These are phyloP conservation scores for Plectosphaerella plurivora DNA, from an alignment of 2,329 filamentous ascomycete species.

Conservation along the genomic window DNA sequence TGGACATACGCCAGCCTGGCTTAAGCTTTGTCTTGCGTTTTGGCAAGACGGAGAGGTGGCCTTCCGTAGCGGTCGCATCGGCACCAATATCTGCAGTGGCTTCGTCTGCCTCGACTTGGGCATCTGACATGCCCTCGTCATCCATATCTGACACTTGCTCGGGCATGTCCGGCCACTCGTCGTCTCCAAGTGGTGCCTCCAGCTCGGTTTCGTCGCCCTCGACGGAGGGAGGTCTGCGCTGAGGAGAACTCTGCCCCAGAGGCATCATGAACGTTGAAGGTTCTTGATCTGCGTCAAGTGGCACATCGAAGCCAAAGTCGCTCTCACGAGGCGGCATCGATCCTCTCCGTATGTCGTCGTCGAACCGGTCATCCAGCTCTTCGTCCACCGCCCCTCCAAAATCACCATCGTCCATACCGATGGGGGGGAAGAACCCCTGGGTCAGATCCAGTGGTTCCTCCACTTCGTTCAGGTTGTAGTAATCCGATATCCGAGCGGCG, in stretches of 20 bases:
- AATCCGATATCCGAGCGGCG: slow-evolving; percentile 50
- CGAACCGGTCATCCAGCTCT: slow-evolving; percentile 14
- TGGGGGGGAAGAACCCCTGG: slow-evolving; percentile 47
- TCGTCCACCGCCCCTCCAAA: slow-evolving; percentile 30
- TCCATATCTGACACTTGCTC: not conserved
- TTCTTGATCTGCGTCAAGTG: slow-evolving; percentile 43
- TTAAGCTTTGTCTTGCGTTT: slow-evolving; percentile 31
- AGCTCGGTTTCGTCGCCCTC: slow-evolving; percentile 13
- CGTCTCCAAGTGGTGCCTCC: slow-evolving; percentile 4
- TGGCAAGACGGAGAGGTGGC: slow-evolving; percentile 6
- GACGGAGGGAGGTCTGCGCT: slow-evolving; percentile 8
- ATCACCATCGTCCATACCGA: slow-evolving; percentile 37
- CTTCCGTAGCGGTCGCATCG: not conserved
- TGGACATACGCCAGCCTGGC: slow-evolving; percentile 54
- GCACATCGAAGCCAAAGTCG: slow-evolving; percentile 47
- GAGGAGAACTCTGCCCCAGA: slow-evolving; percentile 16
- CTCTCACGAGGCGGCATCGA: slow-evolving; percentile 37
- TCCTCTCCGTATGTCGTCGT: slow-evolving; percentile 35
- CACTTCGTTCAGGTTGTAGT: slow-evolving; percentile 28
- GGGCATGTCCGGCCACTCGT: slow-evolving; percentile 6
- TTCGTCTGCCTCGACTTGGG: slow-evolving; percentile 13
- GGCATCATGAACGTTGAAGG: slow-evolving; percentile 40
- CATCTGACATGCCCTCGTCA: slow-evolving; percentile 11
- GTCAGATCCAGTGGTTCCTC: slow-evolving; percentile 38
- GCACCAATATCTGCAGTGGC: slow-evolving; percentile 2